phyloP scores from a whole-genome alignment of 768 basidiomycete species.

The Myochromella boudieri region DNA sequence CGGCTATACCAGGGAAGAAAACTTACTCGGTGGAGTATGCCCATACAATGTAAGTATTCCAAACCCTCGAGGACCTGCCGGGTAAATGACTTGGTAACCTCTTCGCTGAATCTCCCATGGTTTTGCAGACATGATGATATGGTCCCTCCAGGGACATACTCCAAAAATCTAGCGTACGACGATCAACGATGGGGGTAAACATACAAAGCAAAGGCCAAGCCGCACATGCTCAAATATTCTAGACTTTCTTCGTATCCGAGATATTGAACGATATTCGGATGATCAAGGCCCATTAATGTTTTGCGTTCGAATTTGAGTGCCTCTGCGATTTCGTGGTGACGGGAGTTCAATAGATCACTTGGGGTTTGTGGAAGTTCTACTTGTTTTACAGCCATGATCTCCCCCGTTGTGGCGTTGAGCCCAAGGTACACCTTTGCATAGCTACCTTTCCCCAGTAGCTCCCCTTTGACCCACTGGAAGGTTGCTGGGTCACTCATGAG shows the following conservation, averaged over 20 bases:
- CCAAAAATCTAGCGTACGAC: conserved; percentile 67
- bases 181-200: background rate
- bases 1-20: background rate
- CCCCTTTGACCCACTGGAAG: conserved; percentile 92
- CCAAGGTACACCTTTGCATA: conserved; percentile 92
- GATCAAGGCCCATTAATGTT: conserved; percentile 84
- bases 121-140: conserved; percentile 75
- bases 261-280: conserved; percentile 91
- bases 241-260: conserved; percentile 83
- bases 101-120: conserved; percentile 80
- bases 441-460: conserved; percentile 91
- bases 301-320: conserved; percentile 86
- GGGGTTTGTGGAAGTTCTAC: conserved; percentile 82
- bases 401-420: conserved; percentile 85
- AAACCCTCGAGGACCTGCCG: conserved; percentile 84
- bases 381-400: conserved; percentile 96
- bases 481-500: conserved; percentile 39
- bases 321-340: conserved; percentile 69
- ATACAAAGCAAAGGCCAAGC: conserved; percentile 3
- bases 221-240: conserved; percentile 78
- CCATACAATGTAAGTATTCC: conserved; percentile 80
- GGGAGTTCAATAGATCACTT: conserved; percentile 63
- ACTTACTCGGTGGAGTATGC: conserved; percentile 82
- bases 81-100: conserved; percentile 84
- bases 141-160: conserved; percentile 96